Conservation (phyloP, 2,329 filamentous ascomycete species). For the Aquanectria penicillioides region DNA sequence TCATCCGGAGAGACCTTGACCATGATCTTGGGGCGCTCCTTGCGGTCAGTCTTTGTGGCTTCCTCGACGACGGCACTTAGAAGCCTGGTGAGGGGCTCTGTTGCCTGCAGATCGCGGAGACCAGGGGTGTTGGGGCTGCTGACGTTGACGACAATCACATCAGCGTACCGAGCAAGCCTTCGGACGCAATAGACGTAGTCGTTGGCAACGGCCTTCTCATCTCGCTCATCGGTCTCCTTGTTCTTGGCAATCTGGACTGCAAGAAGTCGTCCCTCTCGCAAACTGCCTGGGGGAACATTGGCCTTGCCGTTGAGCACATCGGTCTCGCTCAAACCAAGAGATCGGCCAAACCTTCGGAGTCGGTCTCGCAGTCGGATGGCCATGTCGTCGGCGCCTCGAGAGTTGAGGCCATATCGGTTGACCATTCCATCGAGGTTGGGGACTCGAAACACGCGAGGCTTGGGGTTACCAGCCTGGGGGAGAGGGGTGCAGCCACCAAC, state of each 20-base stretch:
- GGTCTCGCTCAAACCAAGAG: slow-evolving; percentile 75
- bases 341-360: slow-evolving; percentile 79
- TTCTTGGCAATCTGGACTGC: slow-evolving; percentile 98
- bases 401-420: slow-evolving; percentile 96
- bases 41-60: slow-evolving; percentile 74
- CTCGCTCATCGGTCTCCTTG: slow-evolving; percentile 86
- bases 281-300: slow-evolving; percentile 82
- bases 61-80: slow-evolving; percentile 85
- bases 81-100: slow-evolving; percentile 83
- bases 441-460: slow-evolving; percentile 87
- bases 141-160: slow-evolving; percentile 97
- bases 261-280: slow-evolving; percentile 79
- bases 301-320: slow-evolving; percentile 81
- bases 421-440: slow-evolving; percentile 87
- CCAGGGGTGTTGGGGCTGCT: slow-evolving; percentile 97
- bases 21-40: slow-evolving; percentile 79
- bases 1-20: slow-evolving; percentile 98
- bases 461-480: slow-evolving; percentile 89
- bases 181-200: slow-evolving; percentile 92
- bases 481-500: slow-evolving; percentile 89
- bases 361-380: slow-evolving; percentile 81
- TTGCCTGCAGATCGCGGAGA: slow-evolving; percentile 84
- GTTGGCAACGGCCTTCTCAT: slow-evolving; percentile 82
- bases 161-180: slow-evolving; percentile 85
- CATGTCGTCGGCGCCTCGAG: slow-evolving; percentile 86